Conservation (phyloP, 1,139 yeast species). For the Taphrina sp. region DNA sequence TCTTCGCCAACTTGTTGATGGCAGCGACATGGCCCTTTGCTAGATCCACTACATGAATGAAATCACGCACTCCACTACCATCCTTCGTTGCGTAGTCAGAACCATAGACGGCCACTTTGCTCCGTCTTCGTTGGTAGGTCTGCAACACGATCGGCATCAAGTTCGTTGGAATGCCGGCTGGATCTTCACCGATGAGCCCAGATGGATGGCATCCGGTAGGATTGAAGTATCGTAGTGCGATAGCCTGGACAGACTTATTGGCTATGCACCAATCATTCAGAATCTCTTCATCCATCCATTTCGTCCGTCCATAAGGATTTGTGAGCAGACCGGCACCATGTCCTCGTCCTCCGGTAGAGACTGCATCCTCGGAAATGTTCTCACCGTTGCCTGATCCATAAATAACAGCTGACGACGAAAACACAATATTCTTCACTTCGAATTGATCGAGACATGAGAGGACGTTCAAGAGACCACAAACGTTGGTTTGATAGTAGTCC, state of each 20-base stretch:
- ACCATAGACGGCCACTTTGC: slow-evolving; percentile 64
- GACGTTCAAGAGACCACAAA: slow-evolving; percentile 62
- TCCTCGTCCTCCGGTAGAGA: slow-evolving; percentile 63
- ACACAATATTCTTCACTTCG: slow-evolving; percentile 57
- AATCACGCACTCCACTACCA: slow-evolving; percentile 80
- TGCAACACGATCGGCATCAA: slow-evolving; percentile 73
- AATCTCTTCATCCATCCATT: slow-evolving; percentile 62
- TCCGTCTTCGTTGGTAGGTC: slow-evolving; percentile 71
- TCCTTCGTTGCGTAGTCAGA: slow-evolving; percentile 63
- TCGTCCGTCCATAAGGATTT: slow-evolving; percentile 75
- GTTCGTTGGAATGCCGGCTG: slow-evolving; percentile 72
- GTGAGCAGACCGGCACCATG: slow-evolving; percentile 59
- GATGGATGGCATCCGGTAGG: slow-evolving; percentile 86
- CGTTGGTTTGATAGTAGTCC: slow-evolving; percentile 66
- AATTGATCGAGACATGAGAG: slow-evolving; percentile 54
- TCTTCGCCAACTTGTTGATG: slow-evolving; percentile 15
- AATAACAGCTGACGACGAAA: slow-evolving; percentile 77
- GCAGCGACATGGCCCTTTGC: slow-evolving; percentile 79
- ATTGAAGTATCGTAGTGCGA: slow-evolving; percentile 71
- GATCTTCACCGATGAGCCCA: slow-evolving; percentile 77
- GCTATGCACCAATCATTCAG: slow-evolving; percentile 57
- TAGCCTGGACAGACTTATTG: slow-evolving; percentile 57
- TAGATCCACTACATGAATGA: slow-evolving; percentile 75
- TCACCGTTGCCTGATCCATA: slow-evolving; percentile 51
- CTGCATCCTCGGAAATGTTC: slow-evolving; percentile 19